A percentile compares a stretch with the other conserved stretches of the same genome.
Conservation (phyloP, 1,139 yeast genomes). For the Ogataea hybrid region DNA sequence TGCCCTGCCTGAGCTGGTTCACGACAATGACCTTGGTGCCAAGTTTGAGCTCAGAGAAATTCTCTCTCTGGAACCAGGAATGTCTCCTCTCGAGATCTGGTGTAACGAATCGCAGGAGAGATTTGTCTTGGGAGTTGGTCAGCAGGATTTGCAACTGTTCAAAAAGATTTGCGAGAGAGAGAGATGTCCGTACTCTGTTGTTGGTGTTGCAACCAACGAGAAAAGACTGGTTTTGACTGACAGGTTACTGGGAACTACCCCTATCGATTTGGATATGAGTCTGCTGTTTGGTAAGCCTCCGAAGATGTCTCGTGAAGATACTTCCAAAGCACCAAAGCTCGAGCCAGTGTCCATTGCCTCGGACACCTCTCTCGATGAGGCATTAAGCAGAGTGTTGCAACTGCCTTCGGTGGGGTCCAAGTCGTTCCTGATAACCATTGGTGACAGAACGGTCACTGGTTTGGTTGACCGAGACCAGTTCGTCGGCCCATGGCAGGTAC, state of each 20-base stretch:
- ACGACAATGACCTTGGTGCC: slow-evolving; percentile 96
- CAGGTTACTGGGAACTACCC: slow-evolving; percentile 68
- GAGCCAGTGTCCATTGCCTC: slow-evolving; percentile 38
- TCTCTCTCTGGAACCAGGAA: slow-evolving; percentile 90
- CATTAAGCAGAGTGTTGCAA: slow-evolving; percentile 77
- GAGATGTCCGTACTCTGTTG: slow-evolving; percentile 95
- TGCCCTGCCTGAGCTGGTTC: slow-evolving; percentile 96
- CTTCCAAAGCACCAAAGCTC: slow-evolving; percentile 59
- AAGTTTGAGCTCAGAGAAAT: slow-evolving; percentile 87
- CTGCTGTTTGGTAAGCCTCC: slow-evolving; percentile 98
- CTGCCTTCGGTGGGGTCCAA: slow-evolving; percentile 96
- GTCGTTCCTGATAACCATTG: slow-evolving; percentile 91
- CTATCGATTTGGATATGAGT: slow-evolving; percentile 95
- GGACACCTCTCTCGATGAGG: slow-evolving; percentile 46
- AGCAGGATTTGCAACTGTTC: slow-evolving; percentile 70
- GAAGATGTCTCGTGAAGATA: slow-evolving; percentile 81
- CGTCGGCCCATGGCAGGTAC: slow-evolving; percentile 99
- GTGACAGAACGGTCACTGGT: slow-evolving; percentile 96
- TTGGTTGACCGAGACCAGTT: slow-evolving; percentile 96
- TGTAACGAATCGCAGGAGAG: slow-evolving; percentile 99
- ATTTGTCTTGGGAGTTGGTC: slow-evolving; percentile 90
- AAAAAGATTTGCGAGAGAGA: slow-evolving; percentile 86
- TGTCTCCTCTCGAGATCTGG: slow-evolving; percentile 99
- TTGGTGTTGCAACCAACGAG: slow-evolving; percentile 90
- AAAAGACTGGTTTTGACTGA: slow-evolving; percentile 82